These are phyloP conservation scores for Penicillium sp. DNA, from an alignment of 2,329 filamentous ascomycete genomes.

Conservation along the genomic window DNA sequence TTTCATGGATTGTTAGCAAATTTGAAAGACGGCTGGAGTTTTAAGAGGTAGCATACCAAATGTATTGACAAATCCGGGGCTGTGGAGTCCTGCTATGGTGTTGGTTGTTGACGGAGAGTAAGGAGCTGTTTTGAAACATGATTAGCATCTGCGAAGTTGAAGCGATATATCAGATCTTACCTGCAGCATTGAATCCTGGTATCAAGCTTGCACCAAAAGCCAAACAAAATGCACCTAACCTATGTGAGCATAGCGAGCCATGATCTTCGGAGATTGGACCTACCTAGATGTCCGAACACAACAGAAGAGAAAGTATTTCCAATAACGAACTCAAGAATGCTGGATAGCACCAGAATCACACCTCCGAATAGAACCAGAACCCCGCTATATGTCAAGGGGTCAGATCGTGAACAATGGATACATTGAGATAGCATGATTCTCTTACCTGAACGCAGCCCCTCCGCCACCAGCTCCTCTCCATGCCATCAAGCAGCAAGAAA, in stretches of 20 bases:
- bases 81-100: constrained; percentile 15
- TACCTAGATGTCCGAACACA: constrained; percentile 26
- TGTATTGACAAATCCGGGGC: constrained; percentile 17
- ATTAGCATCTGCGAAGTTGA: background rate
- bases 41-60: constrained; percentile 7
- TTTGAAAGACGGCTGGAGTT: background rate
- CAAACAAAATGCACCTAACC: constrained; percentile 16
- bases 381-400: constrained; percentile 19
- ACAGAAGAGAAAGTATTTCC: constrained; percentile 37
- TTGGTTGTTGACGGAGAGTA: constrained; percentile 10
- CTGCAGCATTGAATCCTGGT: constrained; percentile 16
- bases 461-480: constrained; percentile 17
- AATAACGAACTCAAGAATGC: constrained; percentile 40
- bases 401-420: constrained; percentile 1
- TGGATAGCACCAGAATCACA: constrained; percentile 36
- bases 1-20: background rate
- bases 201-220: constrained; percentile 15
- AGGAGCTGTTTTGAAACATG: constrained; percentile 4
- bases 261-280: background rate
- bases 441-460: constrained; percentile 17
- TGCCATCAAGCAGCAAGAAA: constrained; percentile 16
- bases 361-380: constrained; percentile 42
- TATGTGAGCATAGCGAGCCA: background rate
- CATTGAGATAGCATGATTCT: constrained; percentile 10
- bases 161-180: background rate